phyloP scores from a whole-genome alignment of 108 stramenopile species.

The Poteriospumella lacustris region DNA sequence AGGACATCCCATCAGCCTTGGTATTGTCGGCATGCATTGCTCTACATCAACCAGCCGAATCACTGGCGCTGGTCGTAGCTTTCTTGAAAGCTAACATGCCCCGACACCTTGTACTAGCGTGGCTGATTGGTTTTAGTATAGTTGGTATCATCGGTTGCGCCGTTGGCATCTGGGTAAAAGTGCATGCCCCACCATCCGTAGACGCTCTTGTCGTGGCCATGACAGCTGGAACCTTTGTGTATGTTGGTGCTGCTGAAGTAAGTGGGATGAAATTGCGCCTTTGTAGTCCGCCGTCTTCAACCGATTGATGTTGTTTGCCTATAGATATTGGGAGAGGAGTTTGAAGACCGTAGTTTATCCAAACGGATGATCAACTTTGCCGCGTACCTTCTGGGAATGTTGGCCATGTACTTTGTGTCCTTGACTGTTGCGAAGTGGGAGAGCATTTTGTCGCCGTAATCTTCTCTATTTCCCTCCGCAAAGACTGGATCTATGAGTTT shows the following conservation, averaged over 20 bases:
- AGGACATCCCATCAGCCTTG: conserved; percentile 70
- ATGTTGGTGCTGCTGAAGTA: conserved; percentile 94
- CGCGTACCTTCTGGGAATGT: not conserved
- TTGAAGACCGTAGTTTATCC: not conserved
- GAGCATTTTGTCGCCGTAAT: no score
- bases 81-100: conserved; percentile 90
- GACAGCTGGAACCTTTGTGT: conserved; percentile 96
- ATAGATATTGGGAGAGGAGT: conserved; percentile 20
- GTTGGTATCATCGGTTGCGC: conserved; percentile 77
- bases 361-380: not conserved
- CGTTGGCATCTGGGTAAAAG: conserved; percentile 76
- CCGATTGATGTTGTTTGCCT: not conserved
- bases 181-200: conserved; percentile 13
- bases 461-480: no score
- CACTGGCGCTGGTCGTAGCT: conserved; percentile 88
- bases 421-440: not conserved
- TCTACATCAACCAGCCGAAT: conserved; percentile 81
- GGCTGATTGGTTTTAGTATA: conserved; percentile 71
- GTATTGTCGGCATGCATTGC: conserved; percentile 61
- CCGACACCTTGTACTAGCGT: conserved; percentile 66
- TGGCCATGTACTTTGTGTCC: not conserved
- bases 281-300: not conserved
- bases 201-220: conserved; percentile 85
- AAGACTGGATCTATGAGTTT: no score
- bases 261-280: conserved; percentile 78